Conservation (phyloP, 768 basidiomycete genomes). For the Kwoniella pini region DNA sequence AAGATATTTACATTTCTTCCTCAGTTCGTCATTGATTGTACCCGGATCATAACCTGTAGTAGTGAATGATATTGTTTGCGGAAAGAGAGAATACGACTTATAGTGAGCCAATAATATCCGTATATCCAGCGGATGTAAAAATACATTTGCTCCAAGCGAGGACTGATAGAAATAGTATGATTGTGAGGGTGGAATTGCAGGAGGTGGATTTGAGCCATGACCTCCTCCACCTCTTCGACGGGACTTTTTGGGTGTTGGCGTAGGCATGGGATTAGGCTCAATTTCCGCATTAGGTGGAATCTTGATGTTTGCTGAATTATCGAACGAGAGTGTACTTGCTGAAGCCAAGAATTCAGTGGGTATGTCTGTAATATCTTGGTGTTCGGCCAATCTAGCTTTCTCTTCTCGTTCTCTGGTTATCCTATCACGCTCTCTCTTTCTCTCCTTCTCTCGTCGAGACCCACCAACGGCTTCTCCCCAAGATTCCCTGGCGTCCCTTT, state of each 20-base stretch:
- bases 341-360: slow-evolving; percentile 36
- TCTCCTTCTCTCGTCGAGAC: slow-evolving; percentile 36
- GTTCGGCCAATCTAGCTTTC: slow-evolving; percentile 1
- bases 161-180: slow-evolving; percentile 97
- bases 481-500: slow-evolving; percentile 62
- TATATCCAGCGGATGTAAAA: slow-evolving; percentile 94
- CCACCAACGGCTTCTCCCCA: slow-evolving; percentile 46
- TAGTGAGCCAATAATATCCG: slow-evolving; percentile 83
- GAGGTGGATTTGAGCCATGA: slow-evolving; percentile 43
- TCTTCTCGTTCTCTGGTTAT: slow-evolving; percentile 31
- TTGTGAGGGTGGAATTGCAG: slow-evolving; percentile 80
- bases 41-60: slow-evolving; percentile 66
- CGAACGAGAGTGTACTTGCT: slow-evolving; percentile 6
- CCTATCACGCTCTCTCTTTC: slow-evolving; percentile 34
- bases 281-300: slow-evolving; percentile 38
- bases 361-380: slow-evolving; percentile 15
- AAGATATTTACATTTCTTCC: slow-evolving; percentile 94
- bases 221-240: slow-evolving; percentile 21
- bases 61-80: slow-evolving; percentile 74
- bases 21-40: slow-evolving; percentile 79
- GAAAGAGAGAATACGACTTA: slow-evolving; percentile 69
- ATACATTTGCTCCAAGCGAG: slow-evolving; percentile 83
- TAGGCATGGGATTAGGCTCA: slow-evolving; percentile 36
- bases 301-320: slow-evolving; percentile 17
- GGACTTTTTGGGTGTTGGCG: slow-evolving; percentile 22